Percentiles rank a stretch among this genome's conserved stretches.
Conservation (phyloP, 108 stramenopile species). For the Discostella pseudostelligera region DNA sequence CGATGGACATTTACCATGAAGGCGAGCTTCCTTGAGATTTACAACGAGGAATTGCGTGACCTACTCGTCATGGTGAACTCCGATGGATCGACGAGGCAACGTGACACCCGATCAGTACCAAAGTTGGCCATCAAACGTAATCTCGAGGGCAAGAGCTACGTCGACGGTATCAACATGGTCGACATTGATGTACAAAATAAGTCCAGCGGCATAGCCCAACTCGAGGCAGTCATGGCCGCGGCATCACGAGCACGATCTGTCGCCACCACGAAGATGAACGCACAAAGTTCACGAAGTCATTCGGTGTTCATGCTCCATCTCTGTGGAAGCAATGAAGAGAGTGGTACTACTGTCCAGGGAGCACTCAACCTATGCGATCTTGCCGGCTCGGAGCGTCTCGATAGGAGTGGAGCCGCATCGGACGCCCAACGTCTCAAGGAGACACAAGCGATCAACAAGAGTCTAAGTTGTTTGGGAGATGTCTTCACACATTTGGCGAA, state of each 20-base stretch:
- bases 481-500: conserved; percentile 93
- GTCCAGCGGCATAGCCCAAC: conserved; percentile 59
- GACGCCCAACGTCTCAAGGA: conserved; percentile 89
- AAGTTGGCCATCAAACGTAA: conserved; percentile 83
- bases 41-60: conserved; percentile 97
- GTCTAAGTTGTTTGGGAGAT: conserved; percentile 94
- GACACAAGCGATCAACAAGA: conserved; percentile 98
- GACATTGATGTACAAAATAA: conserved; percentile 78
- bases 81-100: conserved; percentile 31
- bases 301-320: conserved; percentile 98
- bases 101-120: conserved; percentile 19
- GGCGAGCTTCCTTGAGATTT: conserved; percentile 98
- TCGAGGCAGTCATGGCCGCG: conserved; percentile 83
- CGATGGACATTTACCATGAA: conserved; percentile 94
- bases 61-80: conserved; percentile 74
- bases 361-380: conserved; percentile 98
- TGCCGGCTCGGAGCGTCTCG: conserved; percentile 96
- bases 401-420: conserved; percentile 86
- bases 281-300: conserved; percentile 95
- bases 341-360: conserved; percentile 84
- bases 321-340: conserved; percentile 84
- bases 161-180: conserved; percentile 86
- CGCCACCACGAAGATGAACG: conserved; percentile 97
- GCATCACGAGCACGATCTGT: conserved; percentile 93
- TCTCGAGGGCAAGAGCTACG: conserved; percentile 79